These are phyloP conservation scores for Penstemon eatonii DNA, from an alignment of 257 asterid genomes.

Conservation along the genomic window DNA sequence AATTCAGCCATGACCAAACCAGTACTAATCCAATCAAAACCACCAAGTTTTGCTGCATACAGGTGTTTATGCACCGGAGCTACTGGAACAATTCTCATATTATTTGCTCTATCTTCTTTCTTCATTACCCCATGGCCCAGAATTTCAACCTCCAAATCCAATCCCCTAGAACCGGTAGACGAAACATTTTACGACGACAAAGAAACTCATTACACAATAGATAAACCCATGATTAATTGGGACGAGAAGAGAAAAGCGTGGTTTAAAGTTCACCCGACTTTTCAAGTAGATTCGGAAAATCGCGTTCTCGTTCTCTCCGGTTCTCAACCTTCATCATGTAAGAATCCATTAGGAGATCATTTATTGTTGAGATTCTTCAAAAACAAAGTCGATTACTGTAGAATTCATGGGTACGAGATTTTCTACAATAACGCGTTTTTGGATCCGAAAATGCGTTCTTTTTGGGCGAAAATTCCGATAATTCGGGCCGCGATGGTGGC, in stretches of 20 bases:
- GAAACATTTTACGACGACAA: conserved; percentile 72
- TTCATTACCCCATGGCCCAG: conserved; percentile 38
- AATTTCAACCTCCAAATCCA: conserved; percentile 35
- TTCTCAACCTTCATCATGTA: conserved; percentile 70
- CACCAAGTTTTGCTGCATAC: conserved; percentile 32
- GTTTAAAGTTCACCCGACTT: conserved; percentile 49
- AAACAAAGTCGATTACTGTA: conserved; percentile 74
- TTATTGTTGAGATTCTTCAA: conserved; percentile 59
- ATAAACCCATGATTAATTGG: conserved; percentile 59
- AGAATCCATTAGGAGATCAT: conserved; percentile 60
- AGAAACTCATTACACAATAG: conserved; percentile 47
- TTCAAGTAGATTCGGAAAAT: conserved; percentile 19
- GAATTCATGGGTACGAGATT: conserved; percentile 60
- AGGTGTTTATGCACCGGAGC: conserved; percentile 33
- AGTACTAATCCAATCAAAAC: conserved; percentile 28
- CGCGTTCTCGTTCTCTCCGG: conserved; percentile 69
- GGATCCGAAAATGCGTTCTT: conserved; percentile 57
- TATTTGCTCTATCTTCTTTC: conserved; percentile 43
- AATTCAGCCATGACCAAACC: conserved; percentile 41
- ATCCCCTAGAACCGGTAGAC: conserved; percentile 37
- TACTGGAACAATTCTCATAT: conserved; percentile 26
- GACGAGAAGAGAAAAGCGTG: conserved; percentile 62
- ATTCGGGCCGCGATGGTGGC: conserved; percentile 77
- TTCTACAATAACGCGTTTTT: conserved; percentile 58
- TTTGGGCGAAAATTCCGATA: conserved; percentile 70